Conservation (phyloP, 345 rosid species). For the Melaleuca alternifolia region DNA sequence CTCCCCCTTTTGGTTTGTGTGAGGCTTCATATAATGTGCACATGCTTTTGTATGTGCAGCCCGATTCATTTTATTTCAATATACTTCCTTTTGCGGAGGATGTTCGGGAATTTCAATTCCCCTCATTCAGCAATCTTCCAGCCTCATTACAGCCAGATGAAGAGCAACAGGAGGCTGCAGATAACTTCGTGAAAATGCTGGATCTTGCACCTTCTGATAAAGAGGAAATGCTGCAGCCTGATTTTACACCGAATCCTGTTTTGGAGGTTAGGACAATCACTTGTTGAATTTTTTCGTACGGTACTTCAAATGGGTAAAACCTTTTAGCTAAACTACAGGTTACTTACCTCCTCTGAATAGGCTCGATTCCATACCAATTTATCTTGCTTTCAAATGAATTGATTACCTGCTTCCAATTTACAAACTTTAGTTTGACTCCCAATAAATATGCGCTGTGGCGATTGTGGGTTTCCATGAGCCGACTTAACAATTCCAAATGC, state of each 20-base stretch:
- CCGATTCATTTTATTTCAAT: constrained; percentile 86
- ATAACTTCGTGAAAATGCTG: constrained; percentile 73
- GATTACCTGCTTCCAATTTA: background rate
- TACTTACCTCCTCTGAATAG: background rate
- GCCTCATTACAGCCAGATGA: constrained; percentile 62
- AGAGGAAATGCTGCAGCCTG: constrained; percentile 61
- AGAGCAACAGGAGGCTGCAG: constrained; percentile 74
- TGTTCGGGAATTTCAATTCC: constrained; percentile 82
- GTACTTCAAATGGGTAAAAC: background rate
- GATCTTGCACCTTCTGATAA: constrained; percentile 67
- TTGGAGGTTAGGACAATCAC: constrained; percentile 40
- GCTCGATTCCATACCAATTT: background rate
- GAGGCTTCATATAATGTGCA: background rate
- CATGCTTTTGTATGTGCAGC: constrained; percentile 35
- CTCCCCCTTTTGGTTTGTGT: background rate
- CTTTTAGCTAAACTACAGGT: background rate
- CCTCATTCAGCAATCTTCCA: constrained; percentile 70
- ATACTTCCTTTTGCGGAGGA: constrained; percentile 86
- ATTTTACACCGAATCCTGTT: constrained; percentile 80
- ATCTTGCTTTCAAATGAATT: background rate
- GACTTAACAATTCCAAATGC: background rate
- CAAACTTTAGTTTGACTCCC: background rate
- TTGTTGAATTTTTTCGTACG: background rate
- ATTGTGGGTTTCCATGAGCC: background rate
- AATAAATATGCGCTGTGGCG: background rate